Evolutionary conservation across 176 grass and related monocot species (phyloP).

Genomic region (Puya raimondii): DNA sequence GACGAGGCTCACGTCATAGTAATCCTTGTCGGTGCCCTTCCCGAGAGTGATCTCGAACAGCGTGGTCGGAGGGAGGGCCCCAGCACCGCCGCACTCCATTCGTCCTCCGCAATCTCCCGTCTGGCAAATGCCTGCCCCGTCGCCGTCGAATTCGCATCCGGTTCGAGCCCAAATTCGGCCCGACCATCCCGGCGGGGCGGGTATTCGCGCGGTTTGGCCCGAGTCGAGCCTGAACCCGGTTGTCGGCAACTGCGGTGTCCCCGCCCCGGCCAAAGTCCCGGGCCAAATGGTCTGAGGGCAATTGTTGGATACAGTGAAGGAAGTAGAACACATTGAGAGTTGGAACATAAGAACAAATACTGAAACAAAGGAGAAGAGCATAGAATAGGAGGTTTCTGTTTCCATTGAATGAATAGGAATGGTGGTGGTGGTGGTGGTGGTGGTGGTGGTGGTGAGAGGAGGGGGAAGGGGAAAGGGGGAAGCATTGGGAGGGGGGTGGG

Average conservation of each 20-base stretch:
- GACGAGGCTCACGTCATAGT: constrained; percentile 82
- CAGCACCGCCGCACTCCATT: constrained; percentile 49
- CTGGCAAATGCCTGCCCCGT: constrained; percentile 48
- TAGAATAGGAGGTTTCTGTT: constrained; percentile 15
- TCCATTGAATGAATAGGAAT: constrained; percentile 16
- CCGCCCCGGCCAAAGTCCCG: constrained; percentile 61
- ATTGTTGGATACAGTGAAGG: constrained; percentile 67
- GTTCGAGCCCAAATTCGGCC: constrained; percentile 78
- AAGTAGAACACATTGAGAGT: constrained; percentile 29
- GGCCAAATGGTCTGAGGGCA: constrained; percentile 80
- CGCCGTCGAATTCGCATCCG: constrained; percentile 49
- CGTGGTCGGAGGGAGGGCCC: constrained; percentile 51
- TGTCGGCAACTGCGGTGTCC: constrained; percentile 55
- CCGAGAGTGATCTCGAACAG: constrained; percentile 86
- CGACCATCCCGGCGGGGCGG: constrained; percentile 62
- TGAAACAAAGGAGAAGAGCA: constrained; percentile 19
- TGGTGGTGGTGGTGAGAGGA: background rate
- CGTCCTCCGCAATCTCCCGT: constrained; percentile 67
- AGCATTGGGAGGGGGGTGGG: constrained; percentile 15
- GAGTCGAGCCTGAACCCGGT: constrained; percentile 70
- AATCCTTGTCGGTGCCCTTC: constrained; percentile 39
- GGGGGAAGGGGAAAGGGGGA: constrained; percentile 12
- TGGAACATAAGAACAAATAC: constrained; percentile 22
- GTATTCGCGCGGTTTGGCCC: constrained; percentile 41
- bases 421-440: no score